Evolutionary conservation across 805 yeast species (phyloP).

Genomic region (Candida corydali): DNA sequence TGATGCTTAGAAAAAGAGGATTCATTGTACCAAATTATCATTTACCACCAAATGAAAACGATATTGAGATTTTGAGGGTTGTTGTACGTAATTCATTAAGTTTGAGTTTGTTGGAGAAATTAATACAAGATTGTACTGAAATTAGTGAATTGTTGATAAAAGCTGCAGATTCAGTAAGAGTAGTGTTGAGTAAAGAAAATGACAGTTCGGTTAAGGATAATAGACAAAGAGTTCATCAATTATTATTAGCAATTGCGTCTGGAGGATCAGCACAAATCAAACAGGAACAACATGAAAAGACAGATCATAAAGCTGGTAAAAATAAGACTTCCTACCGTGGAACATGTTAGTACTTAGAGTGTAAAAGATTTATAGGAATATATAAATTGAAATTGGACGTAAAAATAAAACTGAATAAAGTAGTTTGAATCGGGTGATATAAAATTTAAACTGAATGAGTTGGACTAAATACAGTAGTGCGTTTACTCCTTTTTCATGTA

Average conservation of each 20-base stretch:
- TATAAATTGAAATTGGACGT: no score
- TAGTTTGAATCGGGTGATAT: no score
- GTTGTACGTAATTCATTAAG: constrained; percentile 74
- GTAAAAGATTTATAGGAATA: no score
- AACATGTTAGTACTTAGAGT: constrained; percentile 21
- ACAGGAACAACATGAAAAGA: constrained; percentile 16
- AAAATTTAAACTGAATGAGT: no score
- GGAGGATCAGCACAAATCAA: constrained; percentile 46
- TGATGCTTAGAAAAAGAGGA: constrained; percentile 70
- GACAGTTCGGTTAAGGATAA: constrained; percentile 19
- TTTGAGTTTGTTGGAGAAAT: constrained; percentile 54
- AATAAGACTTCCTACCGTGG: constrained; percentile 33
- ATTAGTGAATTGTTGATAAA: constrained; percentile 49
- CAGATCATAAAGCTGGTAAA: constrained; percentile 20
- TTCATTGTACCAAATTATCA: constrained; percentile 90
- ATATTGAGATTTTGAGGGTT: constrained; percentile 72
- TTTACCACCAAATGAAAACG: constrained; percentile 58
- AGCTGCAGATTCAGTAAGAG: constrained; percentile 41
- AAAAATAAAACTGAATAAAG: no score
- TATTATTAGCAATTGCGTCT: constrained; percentile 52
- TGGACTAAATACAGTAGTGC: no score
- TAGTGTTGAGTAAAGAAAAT: constrained; percentile 12
- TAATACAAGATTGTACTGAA: constrained; percentile 58
- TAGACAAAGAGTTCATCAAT: constrained; percentile 39
- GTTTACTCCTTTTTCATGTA: no score